Evolutionary conservation across 495 filamentous ascomycete species (phyloP).

Genomic region (Neurospora sp.): DNA sequence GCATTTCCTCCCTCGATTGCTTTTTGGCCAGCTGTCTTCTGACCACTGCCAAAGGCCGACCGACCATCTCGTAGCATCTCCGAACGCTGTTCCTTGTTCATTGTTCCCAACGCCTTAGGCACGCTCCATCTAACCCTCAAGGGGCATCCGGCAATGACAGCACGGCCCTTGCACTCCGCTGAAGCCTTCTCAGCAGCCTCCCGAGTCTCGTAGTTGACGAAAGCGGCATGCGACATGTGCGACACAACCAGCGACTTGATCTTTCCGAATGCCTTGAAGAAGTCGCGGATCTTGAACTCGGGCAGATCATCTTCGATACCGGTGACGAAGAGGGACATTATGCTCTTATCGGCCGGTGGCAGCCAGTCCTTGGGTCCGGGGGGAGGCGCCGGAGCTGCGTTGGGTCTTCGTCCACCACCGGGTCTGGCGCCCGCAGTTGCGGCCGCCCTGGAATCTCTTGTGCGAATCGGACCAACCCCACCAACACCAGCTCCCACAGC

Average conservation of each 20-base stretch:
- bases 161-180: slow-evolving; percentile 74
- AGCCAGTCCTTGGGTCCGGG: slow-evolving; percentile 71
- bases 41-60: slow-evolving; percentile 37
- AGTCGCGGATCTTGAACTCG: slow-evolving; percentile 79
- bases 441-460: slow-evolving; percentile 47
- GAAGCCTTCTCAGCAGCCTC: slow-evolving; percentile 78
- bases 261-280: slow-evolving; percentile 79
- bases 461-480: slow-evolving; percentile 61
- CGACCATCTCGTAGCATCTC: slow-evolving; percentile 64
- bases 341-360: slow-evolving; percentile 70
- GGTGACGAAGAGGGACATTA: slow-evolving; percentile 87
- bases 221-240: slow-evolving; percentile 93
- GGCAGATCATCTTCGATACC: slow-evolving; percentile 94
- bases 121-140: slow-evolving; percentile 83
- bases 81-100: slow-evolving; percentile 73
- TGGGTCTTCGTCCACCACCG: slow-evolving; percentile 37
- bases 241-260: slow-evolving; percentile 87
- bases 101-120: slow-evolving; percentile 79
- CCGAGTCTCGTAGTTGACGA: slow-evolving; percentile 82
- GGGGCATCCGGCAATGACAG: slow-evolving; percentile 75
- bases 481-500: slow-evolving; percentile 35
- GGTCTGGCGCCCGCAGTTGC: slow-evolving; percentile 36
- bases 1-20: slow-evolving; percentile 24
- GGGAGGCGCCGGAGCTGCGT: slow-evolving; percentile 61
- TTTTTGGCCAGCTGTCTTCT: slow-evolving; percentile 24